Evolutionary conservation across 2,329 filamentous ascomycete genomes (phyloP).

Genomic region (Sporothrix brunneoviolacea): DNA sequence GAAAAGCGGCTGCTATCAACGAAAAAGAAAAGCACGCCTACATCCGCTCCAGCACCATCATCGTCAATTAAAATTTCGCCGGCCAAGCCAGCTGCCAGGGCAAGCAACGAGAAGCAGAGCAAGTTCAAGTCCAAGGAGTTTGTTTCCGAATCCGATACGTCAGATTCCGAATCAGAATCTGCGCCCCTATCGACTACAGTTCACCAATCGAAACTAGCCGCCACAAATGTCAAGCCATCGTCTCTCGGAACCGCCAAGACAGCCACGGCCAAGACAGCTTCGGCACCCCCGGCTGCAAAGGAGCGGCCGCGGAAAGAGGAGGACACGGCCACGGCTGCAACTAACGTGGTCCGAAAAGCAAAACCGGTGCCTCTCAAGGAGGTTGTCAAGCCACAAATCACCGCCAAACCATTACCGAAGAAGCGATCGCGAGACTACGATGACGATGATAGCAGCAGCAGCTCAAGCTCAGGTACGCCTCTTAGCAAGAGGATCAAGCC

Average conservation of each 20-base stretch:
- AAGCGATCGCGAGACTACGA: slow-evolving; percentile 47
- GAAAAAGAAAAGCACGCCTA: slow-evolving; percentile 30
- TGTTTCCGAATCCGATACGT: slow-evolving; percentile 49
- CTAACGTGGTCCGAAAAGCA: slow-evolving; percentile 18
- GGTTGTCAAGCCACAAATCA: slow-evolving; percentile 12
- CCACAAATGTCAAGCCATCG: slow-evolving; percentile 1
- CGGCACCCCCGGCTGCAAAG: slow-evolving; percentile 3
- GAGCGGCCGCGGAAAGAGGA: slow-evolving; percentile 17
- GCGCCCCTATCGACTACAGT: slow-evolving; percentile 27
- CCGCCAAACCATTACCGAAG: slow-evolving; percentile 32
- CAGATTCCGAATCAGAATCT: slow-evolving; percentile 37
- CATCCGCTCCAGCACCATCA: background rate
- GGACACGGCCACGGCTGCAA: background rate
- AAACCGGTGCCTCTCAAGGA: slow-evolving; percentile 16
- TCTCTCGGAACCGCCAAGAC: slow-evolving; percentile 16
- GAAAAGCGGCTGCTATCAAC: slow-evolving; percentile 47
- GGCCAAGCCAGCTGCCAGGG: slow-evolving; percentile 37
- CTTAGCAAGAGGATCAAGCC: slow-evolving; percentile 52
- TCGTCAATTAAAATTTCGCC: slow-evolving; percentile 28
- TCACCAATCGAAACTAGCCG: slow-evolving; percentile 13
- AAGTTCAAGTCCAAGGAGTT: slow-evolving; percentile 50
- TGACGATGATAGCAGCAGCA: slow-evolving; percentile 48
- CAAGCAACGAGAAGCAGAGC: slow-evolving; percentile 31
- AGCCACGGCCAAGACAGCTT: background rate
- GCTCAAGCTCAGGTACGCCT: slow-evolving; percentile 53